Conservation (phyloP, 1,139 yeast genomes). For the Diutina catenulata region DNA sequence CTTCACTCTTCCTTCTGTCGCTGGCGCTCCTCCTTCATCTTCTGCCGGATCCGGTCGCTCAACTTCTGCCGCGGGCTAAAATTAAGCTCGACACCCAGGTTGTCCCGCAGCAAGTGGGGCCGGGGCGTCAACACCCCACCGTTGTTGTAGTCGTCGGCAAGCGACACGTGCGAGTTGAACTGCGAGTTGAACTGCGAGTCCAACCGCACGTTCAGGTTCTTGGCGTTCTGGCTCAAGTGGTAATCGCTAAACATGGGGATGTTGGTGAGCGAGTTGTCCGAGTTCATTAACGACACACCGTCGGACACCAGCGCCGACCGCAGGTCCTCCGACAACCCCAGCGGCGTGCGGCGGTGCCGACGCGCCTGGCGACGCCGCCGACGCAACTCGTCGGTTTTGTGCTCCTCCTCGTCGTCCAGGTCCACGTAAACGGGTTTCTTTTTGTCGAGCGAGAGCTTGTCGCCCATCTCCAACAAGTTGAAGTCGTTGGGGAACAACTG, state of each 20-base stretch:
- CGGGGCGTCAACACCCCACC: not conserved
- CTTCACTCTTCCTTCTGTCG: not conserved
- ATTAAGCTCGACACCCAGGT: slow-evolving; percentile 3
- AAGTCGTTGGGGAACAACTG: slow-evolving; percentile 35
- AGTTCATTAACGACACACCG: slow-evolving; percentile 41
- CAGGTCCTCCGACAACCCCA: slow-evolving; percentile 7
- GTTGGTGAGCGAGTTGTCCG: slow-evolving; percentile 41
- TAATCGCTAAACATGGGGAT: slow-evolving; percentile 45
- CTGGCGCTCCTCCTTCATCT: slow-evolving; percentile 2
- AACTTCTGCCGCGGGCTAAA: not conserved
- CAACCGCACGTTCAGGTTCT: not conserved
- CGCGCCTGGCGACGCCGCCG: slow-evolving; percentile 1
- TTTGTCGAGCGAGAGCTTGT: slow-evolving; percentile 17
- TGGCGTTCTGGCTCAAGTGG: slow-evolving; percentile 18
- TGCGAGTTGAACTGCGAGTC: not conserved
- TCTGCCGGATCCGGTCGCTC: not conserved
- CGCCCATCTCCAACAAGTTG: slow-evolving; percentile 28
- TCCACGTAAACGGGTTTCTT: slow-evolving; percentile 11
- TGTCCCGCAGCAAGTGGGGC: slow-evolving; percentile 1
- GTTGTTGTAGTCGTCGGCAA: not conserved
- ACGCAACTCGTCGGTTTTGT: slow-evolving; percentile 7
- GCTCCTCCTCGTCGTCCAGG: slow-evolving; percentile 11
- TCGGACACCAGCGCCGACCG: slow-evolving; percentile 16
- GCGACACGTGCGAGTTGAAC: not conserved
- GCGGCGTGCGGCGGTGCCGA: not conserved